A percentile compares a stretch with the other conserved stretches of the same genome.
These are phyloP conservation scores for Mitragyna speciosa DNA, from an alignment of 257 asterid genomes.

Conservation along the genomic window DNA sequence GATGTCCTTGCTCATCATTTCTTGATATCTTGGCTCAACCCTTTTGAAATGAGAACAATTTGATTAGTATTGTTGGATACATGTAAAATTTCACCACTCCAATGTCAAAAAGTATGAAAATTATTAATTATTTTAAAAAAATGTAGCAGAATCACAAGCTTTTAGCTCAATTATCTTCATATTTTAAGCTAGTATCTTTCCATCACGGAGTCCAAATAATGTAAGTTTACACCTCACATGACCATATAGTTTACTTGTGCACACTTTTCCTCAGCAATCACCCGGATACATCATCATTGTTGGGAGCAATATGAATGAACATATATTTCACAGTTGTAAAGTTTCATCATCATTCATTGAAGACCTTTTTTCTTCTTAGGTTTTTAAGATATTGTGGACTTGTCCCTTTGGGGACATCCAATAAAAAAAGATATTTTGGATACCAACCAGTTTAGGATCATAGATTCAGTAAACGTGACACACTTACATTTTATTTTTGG, in stretches of 20 bases:
- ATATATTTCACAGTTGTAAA: neutral
- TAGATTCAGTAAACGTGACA: neutral
- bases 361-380: neutral
- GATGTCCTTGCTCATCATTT: constrained; percentile 58
- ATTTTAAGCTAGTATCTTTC: neutral
- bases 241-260: neutral
- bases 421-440: too few relatives aligned
- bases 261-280: neutral
- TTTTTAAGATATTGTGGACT: neutral
- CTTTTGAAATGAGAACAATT: constrained; percentile 24
- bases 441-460: too few relatives aligned
- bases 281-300: neutral
- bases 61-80: neutral
- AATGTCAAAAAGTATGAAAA: neutral
- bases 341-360: neutral
- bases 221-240: neutral
- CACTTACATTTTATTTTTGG: constrained; percentile 66
- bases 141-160: constrained; percentile 9
- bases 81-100: constrained; percentile 1
- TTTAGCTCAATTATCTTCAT: neutral
- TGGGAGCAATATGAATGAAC: neutral
- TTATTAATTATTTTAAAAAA: neutral
- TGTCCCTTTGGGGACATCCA: too few relatives aligned
- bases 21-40: constrained; percentile 89
- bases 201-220: constrained; percentile 1